Percentiles rank a stretch among this genome's conserved stretches.
Conservation (phyloP, 1,139 yeast species). For the Pichia terricola region DNA sequence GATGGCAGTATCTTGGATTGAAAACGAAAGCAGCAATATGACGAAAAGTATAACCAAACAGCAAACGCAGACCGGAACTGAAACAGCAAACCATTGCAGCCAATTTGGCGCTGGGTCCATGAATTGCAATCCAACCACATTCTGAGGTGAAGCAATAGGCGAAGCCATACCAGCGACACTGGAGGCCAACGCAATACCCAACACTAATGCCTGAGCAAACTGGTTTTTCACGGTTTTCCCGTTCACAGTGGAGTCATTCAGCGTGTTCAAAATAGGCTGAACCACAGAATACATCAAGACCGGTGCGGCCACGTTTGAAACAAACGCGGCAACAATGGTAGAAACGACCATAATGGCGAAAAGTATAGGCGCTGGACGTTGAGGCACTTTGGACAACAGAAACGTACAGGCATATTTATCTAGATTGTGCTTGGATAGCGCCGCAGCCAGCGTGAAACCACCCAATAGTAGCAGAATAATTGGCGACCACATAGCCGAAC, state of each 20-base stretch:
- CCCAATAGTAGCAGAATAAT: conserved; percentile 83
- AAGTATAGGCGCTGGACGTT: conserved; percentile 68
- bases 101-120: conserved; percentile 91
- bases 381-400: conserved; percentile 74
- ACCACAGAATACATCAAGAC: conserved; percentile 84
- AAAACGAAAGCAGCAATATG: conserved; percentile 58
- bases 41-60: conserved; percentile 63
- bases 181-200: conserved; percentile 87
- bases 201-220: conserved; percentile 72
- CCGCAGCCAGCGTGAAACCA: conserved; percentile 92
- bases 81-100: conserved; percentile 88
- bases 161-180: conserved; percentile 95
- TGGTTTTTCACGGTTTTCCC: conserved; percentile 23
- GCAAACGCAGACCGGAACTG: conserved; percentile 66
- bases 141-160: conserved; percentile 94
- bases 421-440: conserved; percentile 78
- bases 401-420: conserved; percentile 79
- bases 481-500: conserved; percentile 90
- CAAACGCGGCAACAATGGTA: conserved; percentile 86
- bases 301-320: conserved; percentile 93
- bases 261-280: conserved; percentile 75
- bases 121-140: conserved; percentile 76
- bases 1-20: conserved; percentile 46
- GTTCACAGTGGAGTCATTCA: conserved; percentile 54
- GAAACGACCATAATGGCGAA: conserved; percentile 81